Evolutionary conservation across 2,329 filamentous ascomycete genomes (phyloP), one percentile per base, ranked within the genome.

Genomic region (Ceratocystis cubensis): DNA sequence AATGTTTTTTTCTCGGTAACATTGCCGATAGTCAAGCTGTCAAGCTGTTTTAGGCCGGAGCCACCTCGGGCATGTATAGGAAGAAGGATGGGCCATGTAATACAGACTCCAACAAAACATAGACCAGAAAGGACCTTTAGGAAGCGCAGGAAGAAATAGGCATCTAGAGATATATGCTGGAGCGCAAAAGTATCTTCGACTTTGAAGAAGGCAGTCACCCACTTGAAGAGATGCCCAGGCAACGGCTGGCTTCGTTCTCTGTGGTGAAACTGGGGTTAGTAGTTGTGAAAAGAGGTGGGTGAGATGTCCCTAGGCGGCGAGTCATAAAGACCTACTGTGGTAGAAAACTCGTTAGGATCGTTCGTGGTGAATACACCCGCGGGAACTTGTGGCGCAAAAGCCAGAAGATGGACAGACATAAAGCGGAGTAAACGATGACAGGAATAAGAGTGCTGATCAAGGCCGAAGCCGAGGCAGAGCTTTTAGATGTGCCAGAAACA

Each of bases 71-170:
- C 86, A 75, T 96, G 94, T 75, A 96, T 79, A 0, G 92, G 90
- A 71, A 84, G 88, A 30, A 97, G 78, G 61, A 96, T 81, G 0
- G 92, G 91, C 87, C 89, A 96, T 28, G 90, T 93, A 63, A 97
- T 85, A 71, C 81, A 80, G 71, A 85, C 86, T 68, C 92, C 93
- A 15, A 92, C 86, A 63, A 96, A 81, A 75, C 88, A 92, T 70
- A 94, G 88, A 71, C 88, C 81, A 65, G 87, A 84, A 33, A 87
- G 79, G 65, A 94, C 84, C 72, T 90, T 88, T 68, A 97, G 79
- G 73, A 91, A 95, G 57, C 92, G 89, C 59, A 96, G 82, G 72
- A 95, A 90, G 30, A 96, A 83, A 74, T 91, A 97, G 41, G 88
- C 86, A 74, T 97, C 93, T 69, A 97, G 82, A 2, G 90, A 91